Evolutionary conservation across 352 stramenopile genomes (phyloP).

Genomic region (Phytophthora pisi): DNA sequence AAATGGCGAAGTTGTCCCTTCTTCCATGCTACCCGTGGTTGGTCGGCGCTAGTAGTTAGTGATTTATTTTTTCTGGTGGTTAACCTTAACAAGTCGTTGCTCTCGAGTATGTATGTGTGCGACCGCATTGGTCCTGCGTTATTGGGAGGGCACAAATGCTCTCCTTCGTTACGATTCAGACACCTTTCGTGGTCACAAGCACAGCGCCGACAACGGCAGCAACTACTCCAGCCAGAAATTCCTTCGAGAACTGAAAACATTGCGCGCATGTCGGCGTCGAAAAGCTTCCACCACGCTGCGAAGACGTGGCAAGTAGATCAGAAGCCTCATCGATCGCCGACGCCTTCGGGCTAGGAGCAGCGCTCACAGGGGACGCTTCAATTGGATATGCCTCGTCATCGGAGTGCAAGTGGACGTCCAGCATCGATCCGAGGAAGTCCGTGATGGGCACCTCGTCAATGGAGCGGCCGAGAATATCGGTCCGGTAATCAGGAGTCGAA

Average conservation of each 20-base stretch:
- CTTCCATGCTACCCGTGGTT: neutral
- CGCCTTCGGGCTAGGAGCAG: neutral
- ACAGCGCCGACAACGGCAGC: constrained; percentile 30
- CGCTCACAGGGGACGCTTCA: constrained; percentile 26
- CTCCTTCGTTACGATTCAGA: constrained; percentile 30
- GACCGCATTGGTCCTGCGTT: neutral
- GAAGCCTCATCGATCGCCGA: constrained; percentile 1
- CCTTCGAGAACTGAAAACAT: constrained; percentile 50
- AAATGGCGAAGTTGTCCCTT: constrained; percentile 2
- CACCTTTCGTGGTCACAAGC: constrained; percentile 43
- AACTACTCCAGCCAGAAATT: constrained; percentile 43
- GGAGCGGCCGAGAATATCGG: constrained; percentile 70
- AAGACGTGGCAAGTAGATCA: neutral
- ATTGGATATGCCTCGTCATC: constrained; percentile 83
- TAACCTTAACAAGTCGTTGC: constrained; percentile 20
- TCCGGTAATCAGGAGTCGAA: constrained; percentile 81
- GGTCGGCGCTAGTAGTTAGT: constrained; percentile 31
- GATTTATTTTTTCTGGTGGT: constrained; percentile 34
- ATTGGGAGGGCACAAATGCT: neutral
- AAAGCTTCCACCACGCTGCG: neutral
- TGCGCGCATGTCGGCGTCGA: neutral
- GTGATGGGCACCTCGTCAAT: constrained; percentile 83
- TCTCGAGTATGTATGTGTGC: neutral
- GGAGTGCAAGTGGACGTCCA: constrained; percentile 76
- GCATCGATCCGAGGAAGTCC: constrained; percentile 89